Conservation (phyloP, 108 stramenopile species). For the Fragilariopsis cylindrus region DNA sequence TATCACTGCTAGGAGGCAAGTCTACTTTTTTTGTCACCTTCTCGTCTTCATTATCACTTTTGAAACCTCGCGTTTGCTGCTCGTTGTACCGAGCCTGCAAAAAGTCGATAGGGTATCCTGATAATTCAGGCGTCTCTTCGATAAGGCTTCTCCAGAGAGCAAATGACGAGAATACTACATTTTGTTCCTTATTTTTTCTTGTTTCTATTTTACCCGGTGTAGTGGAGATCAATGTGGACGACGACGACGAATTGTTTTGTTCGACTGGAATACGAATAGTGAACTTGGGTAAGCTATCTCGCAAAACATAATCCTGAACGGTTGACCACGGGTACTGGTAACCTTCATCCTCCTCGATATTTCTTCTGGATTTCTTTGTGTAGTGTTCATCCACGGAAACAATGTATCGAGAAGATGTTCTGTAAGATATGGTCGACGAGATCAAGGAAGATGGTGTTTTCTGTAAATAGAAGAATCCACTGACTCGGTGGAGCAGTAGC, state of each 20-base stretch:
- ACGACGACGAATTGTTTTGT: not conserved
- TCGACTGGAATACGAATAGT: constrained; percentile 46
- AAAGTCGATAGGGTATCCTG: constrained; percentile 71
- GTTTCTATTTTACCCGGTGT: not conserved
- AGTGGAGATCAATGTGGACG: not conserved
- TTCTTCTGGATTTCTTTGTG: not conserved
- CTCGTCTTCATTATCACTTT: constrained; percentile 1
- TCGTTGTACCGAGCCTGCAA: constrained; percentile 36
- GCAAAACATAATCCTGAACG: constrained; percentile 62
- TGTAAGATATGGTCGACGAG: not conserved
- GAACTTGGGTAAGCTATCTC: constrained; percentile 58
- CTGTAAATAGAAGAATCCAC: constrained; percentile 3
- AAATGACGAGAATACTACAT: constrained; percentile 17
- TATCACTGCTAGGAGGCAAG: not conserved
- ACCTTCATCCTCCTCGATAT: not conserved
- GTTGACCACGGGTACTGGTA: constrained; percentile 61
- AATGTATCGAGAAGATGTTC: not conserved
- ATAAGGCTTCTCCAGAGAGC: constrained; percentile 73
- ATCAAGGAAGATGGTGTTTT: not conserved
- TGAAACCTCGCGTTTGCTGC: constrained; percentile 20
- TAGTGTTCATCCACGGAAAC: not conserved
- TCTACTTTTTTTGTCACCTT: constrained; percentile 4
- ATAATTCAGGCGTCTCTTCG: constrained; percentile 68
- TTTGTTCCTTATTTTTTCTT: not conserved
- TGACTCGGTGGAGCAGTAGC: not conserved